Evolutionary conservation across 192 early-diverging fungal genomes (phyloP), one percentile per base, ranked within the genome.

Genomic region (Mortierella claussenii): DNA sequence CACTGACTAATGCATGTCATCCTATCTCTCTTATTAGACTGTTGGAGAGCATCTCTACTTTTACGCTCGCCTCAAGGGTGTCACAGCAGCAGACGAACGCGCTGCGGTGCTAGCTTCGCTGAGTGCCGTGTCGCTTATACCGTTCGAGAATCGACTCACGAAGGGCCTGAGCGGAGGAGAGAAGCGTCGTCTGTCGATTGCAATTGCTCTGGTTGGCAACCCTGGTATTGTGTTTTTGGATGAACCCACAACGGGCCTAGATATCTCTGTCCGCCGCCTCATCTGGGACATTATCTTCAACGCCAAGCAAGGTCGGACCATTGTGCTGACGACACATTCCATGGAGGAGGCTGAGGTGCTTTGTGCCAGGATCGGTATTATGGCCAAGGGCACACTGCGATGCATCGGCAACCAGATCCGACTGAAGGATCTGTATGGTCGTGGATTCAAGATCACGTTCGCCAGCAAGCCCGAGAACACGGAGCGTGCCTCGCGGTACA

Each of bases 301-400:
- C 21, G 83, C 88, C 1, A 82, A 85, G 45, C 62, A 74, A 36
- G 84, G 80, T 23, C 83, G 84, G 45, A 93, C 91, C 20, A 88
- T 93, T 48, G 64, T 93, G 15, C 33, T 88, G 49, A 93, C 89
- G 4, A 92, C 91, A 8, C 90, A 93, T 60, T 87, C 85, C 7
- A 92, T 93, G 92, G 90, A 93, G 60, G 92, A 93, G 80, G 92
- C 91, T 36, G 91, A 92, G 61, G 87, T 86, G 4, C 69, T 91
- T 26, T 93, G 92, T 66, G 79, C 89, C 13, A 74, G 85, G 34
- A 93, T 93, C 55, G 92, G 88, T 40, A 93, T 93, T 54, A 92
- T 93, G 86, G 82, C 89, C 33, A 86, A 91, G 57, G 91, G 91
- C 32, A 88, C 85, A 1, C 53, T 92, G 47, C 80, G 89, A 32